Evolutionary conservation across 2,329 filamentous ascomycete species (phyloP).

Genomic region (Daldinia sp.): DNA sequence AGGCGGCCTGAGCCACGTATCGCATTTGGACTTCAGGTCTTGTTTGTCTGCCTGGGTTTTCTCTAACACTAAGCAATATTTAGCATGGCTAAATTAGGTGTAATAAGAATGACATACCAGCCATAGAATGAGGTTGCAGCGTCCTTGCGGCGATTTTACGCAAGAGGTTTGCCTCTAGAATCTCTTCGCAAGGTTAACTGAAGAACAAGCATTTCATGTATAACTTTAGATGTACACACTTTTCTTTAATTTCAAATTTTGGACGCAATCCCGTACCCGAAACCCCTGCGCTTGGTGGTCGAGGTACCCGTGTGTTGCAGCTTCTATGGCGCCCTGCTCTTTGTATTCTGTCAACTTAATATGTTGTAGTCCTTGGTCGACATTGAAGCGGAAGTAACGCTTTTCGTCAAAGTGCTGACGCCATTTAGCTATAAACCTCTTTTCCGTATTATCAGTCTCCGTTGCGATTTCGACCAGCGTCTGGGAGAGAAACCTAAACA

Average conservation of each 20-base stretch:
- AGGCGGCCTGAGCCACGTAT: neutral
- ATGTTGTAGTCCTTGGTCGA: neutral
- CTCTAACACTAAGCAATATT: neutral
- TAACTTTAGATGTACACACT: neutral
- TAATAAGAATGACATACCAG: neutral
- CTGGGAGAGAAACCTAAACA: neutral
- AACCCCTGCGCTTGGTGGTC: neutral
- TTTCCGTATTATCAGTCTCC: neutral
- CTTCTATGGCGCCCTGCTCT: neutral
- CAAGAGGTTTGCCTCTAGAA: neutral
- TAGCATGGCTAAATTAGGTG: neutral
- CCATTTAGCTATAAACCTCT: neutral
- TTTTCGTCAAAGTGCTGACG: neutral
- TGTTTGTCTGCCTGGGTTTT: neutral
- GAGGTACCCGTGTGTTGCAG: neutral
- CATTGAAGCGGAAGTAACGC: neutral
- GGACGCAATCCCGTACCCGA: neutral
- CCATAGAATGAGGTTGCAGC: neutral
- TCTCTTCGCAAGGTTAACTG: neutral
- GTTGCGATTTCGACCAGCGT: neutral
- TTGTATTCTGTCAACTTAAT: neutral
- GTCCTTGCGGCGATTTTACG: neutral
- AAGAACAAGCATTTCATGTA: neutral
- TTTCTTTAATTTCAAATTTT: slow-evolving; percentile 2
- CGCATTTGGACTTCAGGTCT: neutral